Conservation (phyloP, 2,329 filamentous ascomycete genomes). For the Cryphonectria naterciae region DNA sequence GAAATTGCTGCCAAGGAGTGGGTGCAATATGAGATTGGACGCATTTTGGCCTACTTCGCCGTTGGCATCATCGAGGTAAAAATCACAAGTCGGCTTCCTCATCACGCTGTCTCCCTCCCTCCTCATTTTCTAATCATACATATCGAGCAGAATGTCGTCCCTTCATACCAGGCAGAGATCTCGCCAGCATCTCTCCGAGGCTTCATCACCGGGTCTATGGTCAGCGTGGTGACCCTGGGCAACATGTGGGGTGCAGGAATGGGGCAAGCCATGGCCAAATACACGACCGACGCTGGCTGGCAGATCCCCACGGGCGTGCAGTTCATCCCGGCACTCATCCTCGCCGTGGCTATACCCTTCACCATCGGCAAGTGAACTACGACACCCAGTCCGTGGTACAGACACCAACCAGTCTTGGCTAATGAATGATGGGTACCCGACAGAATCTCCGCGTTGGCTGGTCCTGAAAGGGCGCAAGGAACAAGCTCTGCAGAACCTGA, state of each 20-base stretch:
- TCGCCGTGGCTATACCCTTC: constrained; percentile 12
- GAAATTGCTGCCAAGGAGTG: constrained; percentile 18
- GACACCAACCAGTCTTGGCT: background rate
- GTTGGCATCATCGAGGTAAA: constrained; percentile 28
- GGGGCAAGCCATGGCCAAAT: constrained; percentile 1
- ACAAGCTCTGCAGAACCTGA: constrained; percentile 7
- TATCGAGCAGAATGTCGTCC: constrained; percentile 11
- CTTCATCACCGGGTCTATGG: constrained; percentile 14
- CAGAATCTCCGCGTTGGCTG: constrained; percentile 21
- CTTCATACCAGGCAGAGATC: constrained; percentile 20
- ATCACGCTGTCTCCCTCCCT: no score
- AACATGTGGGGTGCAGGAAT: constrained; percentile 20
- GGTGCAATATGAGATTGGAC: constrained; percentile 27
- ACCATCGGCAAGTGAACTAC: background rate
- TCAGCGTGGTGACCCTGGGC: constrained; percentile 9
- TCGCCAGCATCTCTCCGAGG: constrained; percentile 18
- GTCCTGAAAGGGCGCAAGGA: constrained; percentile 15
- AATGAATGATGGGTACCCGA: background rate
- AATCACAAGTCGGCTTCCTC: background rate
- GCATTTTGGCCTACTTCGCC: constrained; percentile 35
- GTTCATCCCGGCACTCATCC: constrained; percentile 11
- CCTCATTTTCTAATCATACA: background rate
- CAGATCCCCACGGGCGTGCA: constrained; percentile 14
- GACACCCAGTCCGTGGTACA: background rate
- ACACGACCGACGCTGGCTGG: constrained; percentile 6